Percentiles rank a stretch among this genome's conserved stretches.
phyloP scores from a whole-genome alignment of 108 stramenopile genomes.

The Skeletonema costatum region DNA sequence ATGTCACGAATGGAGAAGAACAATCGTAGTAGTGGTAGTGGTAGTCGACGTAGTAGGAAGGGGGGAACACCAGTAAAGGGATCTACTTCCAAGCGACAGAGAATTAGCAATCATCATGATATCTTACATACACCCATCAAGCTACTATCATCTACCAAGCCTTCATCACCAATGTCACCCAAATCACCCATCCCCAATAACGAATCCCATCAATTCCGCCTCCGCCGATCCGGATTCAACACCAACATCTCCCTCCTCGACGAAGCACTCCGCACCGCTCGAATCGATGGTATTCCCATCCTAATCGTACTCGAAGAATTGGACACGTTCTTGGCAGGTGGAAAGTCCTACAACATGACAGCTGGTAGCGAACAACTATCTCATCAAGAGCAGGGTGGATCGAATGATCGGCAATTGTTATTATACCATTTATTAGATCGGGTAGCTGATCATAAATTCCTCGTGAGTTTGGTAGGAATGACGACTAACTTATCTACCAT shows the following conservation, averaged over 20 bases:
- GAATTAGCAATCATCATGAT: background rate
- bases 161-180: slow-evolving; percentile 1
- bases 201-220: slow-evolving; percentile 45
- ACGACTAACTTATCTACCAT: slow-evolving; percentile 56
- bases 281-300: slow-evolving; percentile 76
- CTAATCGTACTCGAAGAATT: slow-evolving; percentile 79
- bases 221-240: slow-evolving; percentile 65
- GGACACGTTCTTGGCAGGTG: slow-evolving; percentile 60
- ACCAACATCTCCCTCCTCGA: slow-evolving; percentile 73
- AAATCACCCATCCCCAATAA: slow-evolving; percentile 14
- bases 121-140: background rate
- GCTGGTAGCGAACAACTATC: slow-evolving; percentile 3
- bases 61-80: background rate
- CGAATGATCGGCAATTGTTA: slow-evolving; percentile 67
- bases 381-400: slow-evolving; percentile 11
- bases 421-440: slow-evolving; percentile 88
- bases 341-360: background rate
- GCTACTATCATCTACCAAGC: slow-evolving; percentile 2
- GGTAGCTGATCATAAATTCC: slow-evolving; percentile 69
- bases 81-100: background rate
- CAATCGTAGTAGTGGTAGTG: background rate
- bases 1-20: slow-evolving; percentile 45
- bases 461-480: slow-evolving; percentile 70
- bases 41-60: slow-evolving; percentile 2
- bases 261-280: slow-evolving; percentile 67